Conservation (phyloP, 148 eudicot species). For the Spergularia bocconei region DNA sequence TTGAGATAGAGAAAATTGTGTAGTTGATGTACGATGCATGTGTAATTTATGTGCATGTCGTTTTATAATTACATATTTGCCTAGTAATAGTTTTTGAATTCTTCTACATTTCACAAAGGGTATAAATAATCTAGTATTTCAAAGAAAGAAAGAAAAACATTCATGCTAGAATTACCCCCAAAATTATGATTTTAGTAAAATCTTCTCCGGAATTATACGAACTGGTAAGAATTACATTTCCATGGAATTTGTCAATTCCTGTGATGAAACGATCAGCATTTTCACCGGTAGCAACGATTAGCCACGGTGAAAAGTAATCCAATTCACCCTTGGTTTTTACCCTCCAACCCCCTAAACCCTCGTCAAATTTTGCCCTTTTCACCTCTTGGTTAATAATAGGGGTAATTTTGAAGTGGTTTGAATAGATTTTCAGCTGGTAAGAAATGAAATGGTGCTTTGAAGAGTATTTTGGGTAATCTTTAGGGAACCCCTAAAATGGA, state of each 20-base stretch:
- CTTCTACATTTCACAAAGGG: no score
- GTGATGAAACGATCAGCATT: conserved; percentile 81
- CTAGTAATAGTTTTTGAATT: no score
- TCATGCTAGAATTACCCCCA: conserved; percentile 99
- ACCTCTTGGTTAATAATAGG: conserved; percentile 65
- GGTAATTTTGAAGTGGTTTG: conserved; percentile 45
- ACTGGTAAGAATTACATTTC: conserved; percentile 67
- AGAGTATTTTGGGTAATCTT: conserved; percentile 73
- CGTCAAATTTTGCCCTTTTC: conserved; percentile 45
- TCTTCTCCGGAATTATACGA: conserved; percentile 57
- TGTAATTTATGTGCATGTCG: no score
- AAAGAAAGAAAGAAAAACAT: conserved; percentile 12
- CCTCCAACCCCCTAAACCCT: conserved; percentile 36
- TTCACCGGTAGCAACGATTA: conserved; percentile 86
- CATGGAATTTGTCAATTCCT: conserved; percentile 61
- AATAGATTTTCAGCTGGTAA: conserved; percentile 74
- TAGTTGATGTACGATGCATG: no score
- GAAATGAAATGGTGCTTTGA: conserved; percentile 65
- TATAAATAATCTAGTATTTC: background rate
- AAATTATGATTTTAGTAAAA: conserved; percentile 49
- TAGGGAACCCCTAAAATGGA: conserved; percentile 62
- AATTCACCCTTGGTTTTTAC: conserved; percentile 43
- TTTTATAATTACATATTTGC: no score
- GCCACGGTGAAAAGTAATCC: conserved; percentile 56
- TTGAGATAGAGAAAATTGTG: no score